Conservation (phyloP, 208 protist species). For the Tetramitus jugosus region DNA sequence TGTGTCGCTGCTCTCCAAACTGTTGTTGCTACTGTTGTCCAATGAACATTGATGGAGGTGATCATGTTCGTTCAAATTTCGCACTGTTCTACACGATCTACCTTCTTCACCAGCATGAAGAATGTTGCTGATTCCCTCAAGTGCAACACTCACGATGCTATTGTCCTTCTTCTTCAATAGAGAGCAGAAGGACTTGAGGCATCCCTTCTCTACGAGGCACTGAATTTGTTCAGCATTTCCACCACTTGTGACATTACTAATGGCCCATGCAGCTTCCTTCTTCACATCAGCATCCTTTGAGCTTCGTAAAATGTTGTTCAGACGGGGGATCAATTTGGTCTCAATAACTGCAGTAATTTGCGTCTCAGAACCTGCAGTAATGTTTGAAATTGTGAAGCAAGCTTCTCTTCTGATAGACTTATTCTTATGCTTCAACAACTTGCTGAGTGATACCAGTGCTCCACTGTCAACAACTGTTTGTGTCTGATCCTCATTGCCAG, state of each 20-base stretch:
- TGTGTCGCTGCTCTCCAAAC: too few species aligned
- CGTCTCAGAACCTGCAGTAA: constrained; percentile 81
- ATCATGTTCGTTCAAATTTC: too few species aligned
- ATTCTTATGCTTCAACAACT: constrained; percentile 67
- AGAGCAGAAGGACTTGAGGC: constrained; percentile 80
- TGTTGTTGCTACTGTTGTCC: too few species aligned
- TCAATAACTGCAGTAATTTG: constrained; percentile 85
- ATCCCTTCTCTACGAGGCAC: constrained; percentile 65
- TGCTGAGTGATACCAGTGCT: constrained; percentile 57
- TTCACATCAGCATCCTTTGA: constrained; percentile 69
- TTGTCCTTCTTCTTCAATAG: constrained; percentile 70
- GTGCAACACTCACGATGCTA: constrained; percentile 80
- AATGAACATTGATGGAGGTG: too few species aligned
- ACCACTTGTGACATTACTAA: constrained; percentile 88
- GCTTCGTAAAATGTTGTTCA: constrained; percentile 73
- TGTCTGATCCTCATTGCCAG: constrained; percentile 90
- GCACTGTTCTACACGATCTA: too few species aligned
- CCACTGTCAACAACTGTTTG: constrained; percentile 84
- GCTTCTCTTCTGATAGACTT: constrained; percentile 91
- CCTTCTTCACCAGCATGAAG: constrained; percentile 44
- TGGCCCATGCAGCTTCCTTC: constrained; percentile 95
- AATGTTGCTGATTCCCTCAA: constrained; percentile 93
- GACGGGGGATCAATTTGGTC: constrained; percentile 69
- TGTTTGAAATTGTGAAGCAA: constrained; percentile 98
- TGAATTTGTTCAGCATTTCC: constrained; percentile 74